Evolutionary conservation across 768 basidiomycete genomes (phyloP).

Genomic region (Dentipellis fragilis): DNA sequence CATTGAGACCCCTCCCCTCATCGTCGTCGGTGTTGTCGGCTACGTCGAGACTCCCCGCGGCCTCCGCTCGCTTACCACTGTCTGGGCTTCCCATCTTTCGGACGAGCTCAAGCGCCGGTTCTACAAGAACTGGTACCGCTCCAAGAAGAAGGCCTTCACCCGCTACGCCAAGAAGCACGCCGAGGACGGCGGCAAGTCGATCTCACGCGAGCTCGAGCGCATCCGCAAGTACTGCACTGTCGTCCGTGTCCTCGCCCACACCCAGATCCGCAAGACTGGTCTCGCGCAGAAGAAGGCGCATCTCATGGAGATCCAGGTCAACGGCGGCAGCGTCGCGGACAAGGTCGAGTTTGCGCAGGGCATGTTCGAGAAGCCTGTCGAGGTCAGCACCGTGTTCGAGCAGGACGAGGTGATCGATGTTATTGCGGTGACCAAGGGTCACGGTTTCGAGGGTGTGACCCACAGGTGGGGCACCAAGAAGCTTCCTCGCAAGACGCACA

Average conservation of each 20-base stretch:
- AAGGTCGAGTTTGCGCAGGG: conserved; percentile 94
- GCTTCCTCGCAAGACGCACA: conserved; percentile 97
- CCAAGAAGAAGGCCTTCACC: conserved; percentile 99
- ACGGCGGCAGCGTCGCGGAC: conserved; percentile 92
- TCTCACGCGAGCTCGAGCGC: conserved; percentile 93
- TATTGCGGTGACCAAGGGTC: conserved; percentile 98
- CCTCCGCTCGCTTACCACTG: conserved; percentile 95
- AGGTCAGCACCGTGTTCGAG: conserved; percentile 81
- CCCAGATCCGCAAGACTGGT: conserved; percentile 96
- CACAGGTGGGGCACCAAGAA: conserved; percentile 99
- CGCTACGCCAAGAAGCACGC: conserved; percentile 99
- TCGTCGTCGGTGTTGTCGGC: conserved; percentile 95
- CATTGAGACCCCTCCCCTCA: conserved; percentile 94
- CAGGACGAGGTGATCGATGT: conserved; percentile 95
- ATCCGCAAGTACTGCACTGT: conserved; percentile 99
- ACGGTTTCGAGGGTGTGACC: conserved; percentile 99
- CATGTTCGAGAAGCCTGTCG: conserved; percentile 94
- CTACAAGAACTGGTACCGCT: conserved; percentile 99
- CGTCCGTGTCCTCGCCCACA: conserved; percentile 98
- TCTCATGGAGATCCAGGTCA: conserved; percentile 99
- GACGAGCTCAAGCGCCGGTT: conserved; percentile 98
- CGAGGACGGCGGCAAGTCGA: conserved; percentile 86
- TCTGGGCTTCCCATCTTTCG: conserved; percentile 96
- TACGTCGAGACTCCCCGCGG: conserved; percentile 99
- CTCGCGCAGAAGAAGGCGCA: conserved; percentile 99